Evolutionary conservation across 306 rosid species (phyloP).

Genomic region (Casuarina cunninghamiana): DNA sequence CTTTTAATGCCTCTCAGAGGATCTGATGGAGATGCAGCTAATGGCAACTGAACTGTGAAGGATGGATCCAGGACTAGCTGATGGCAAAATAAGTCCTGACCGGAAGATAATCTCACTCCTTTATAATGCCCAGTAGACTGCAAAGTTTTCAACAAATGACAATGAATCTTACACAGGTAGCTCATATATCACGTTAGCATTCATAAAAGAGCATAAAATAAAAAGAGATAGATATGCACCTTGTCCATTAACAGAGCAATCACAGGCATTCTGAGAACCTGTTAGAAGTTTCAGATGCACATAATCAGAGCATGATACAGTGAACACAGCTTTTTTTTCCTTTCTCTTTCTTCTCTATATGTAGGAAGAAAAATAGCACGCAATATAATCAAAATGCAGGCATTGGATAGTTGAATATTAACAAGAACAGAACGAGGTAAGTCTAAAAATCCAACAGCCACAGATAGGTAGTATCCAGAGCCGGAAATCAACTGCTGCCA

Average conservation of each 20-base stretch:
- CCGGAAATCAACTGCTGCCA: not conserved
- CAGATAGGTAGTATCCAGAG: constrained; percentile 18
- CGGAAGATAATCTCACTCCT: constrained; percentile 89
- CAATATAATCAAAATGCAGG: constrained; percentile 7
- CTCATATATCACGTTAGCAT: not conserved
- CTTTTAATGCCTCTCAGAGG: constrained; percentile 40
- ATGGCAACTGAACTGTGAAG: constrained; percentile 44
- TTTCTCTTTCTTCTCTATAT: not conserved
- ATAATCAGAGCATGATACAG: constrained; percentile 26
- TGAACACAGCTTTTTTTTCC: not conserved
- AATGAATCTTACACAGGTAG: constrained; percentile 3
- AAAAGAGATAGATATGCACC: constrained; percentile 39
- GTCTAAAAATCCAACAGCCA: not conserved
- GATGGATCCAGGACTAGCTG: constrained; percentile 81
- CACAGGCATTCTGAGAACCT: constrained; percentile 93
- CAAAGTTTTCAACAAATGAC: constrained; percentile 33
- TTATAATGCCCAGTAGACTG: constrained; percentile 66
- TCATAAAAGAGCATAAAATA: not conserved
- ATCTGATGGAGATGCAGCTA: constrained; percentile 37
- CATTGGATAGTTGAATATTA: constrained; percentile 3
- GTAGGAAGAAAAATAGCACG: constrained; percentile 15
- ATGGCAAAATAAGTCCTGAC: constrained; percentile 71
- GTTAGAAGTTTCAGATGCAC: constrained; percentile 31
- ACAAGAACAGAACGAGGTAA: constrained; percentile 12
- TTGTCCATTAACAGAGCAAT: constrained; percentile 68